A percentile compares a stretch with the other conserved stretches of the same genome.
Evolutionary conservation across 2,329 filamentous ascomycete genomes (phyloP).

Genomic region (Teratosphaeriaceae sp.): DNA sequence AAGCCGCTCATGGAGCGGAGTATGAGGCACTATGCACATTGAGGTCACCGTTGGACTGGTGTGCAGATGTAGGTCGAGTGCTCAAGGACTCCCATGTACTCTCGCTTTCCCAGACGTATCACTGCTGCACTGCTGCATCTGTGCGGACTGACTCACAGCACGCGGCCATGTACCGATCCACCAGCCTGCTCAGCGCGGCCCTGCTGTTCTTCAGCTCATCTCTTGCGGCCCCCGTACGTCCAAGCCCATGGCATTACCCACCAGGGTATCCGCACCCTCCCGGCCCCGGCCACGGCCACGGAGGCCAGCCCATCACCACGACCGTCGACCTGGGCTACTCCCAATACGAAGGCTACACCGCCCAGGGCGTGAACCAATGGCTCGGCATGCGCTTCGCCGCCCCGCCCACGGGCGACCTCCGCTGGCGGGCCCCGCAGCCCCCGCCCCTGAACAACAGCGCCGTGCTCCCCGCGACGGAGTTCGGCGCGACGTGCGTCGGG

Average conservation of each 20-base stretch:
- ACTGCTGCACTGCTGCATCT: too few species aligned
- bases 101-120: too few species aligned
- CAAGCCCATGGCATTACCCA: neutral
- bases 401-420: constrained; percentile 17
- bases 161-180: neutral
- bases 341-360: constrained; percentile 6
- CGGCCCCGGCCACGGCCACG: neutral
- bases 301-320: constrained; percentile 1
- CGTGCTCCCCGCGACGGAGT: constrained; percentile 4
- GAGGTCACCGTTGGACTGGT: neutral
- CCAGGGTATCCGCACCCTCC: neutral
- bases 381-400: constrained; percentile 29
- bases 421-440: constrained; percentile 16
- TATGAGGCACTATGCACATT: neutral
- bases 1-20: neutral
- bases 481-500: constrained; percentile 7
- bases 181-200: neutral
- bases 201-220: neutral
- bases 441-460: constrained; percentile 2
- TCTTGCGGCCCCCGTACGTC: neutral
- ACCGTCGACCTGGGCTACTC: constrained; percentile 7
- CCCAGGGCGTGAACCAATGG: constrained; percentile 8
- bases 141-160: neutral
- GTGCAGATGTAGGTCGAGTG: too few species aligned
- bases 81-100: too few species aligned